These are phyloP conservation scores for Linum usitatissimum DNA, from an alignment of 345 rosid genomes.

Conservation along the genomic window DNA sequence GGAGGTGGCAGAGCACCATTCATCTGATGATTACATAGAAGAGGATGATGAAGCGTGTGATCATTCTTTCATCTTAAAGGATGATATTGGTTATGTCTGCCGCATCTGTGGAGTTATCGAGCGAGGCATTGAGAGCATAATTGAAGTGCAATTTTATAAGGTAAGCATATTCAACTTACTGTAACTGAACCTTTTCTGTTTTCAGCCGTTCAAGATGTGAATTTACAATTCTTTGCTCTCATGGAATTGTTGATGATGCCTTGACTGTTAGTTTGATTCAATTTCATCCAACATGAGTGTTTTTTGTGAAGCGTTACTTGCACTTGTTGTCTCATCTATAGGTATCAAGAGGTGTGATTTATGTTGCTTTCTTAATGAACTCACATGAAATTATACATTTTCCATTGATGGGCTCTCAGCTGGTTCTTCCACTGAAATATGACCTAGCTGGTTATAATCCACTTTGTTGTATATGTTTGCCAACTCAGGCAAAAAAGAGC, in stretches of 20 bases:
- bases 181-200: slow-evolving; percentile 1
- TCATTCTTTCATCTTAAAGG: slow-evolving; percentile 69
- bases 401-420: too few relatives aligned
- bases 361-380: too few relatives aligned
- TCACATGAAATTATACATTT: too few relatives aligned
- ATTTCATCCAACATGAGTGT: too few relatives aligned
- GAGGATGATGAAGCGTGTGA: slow-evolving; percentile 59
- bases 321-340: too few relatives aligned
- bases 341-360: too few relatives aligned
- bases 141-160: slow-evolving; percentile 71
- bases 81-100: slow-evolving; percentile 91
- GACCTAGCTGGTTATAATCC: neutral
- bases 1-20: slow-evolving; percentile 40
- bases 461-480: neutral
- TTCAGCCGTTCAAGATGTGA: too few relatives aligned
- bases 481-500: slow-evolving; percentile 47
- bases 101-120: slow-evolving; percentile 71
- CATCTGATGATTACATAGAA: slow-evolving; percentile 28
- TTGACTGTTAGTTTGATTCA: too few relatives aligned
- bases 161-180: slow-evolving; percentile 23
- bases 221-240: too few relatives aligned
- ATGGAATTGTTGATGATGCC: too few relatives aligned
- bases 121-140: slow-evolving; percentile 59
- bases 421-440: too few relatives aligned
- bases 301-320: too few relatives aligned